Evolutionary conservation across 257 asterid genomes (phyloP).

Genomic region (Forsythia viridissima): DNA sequence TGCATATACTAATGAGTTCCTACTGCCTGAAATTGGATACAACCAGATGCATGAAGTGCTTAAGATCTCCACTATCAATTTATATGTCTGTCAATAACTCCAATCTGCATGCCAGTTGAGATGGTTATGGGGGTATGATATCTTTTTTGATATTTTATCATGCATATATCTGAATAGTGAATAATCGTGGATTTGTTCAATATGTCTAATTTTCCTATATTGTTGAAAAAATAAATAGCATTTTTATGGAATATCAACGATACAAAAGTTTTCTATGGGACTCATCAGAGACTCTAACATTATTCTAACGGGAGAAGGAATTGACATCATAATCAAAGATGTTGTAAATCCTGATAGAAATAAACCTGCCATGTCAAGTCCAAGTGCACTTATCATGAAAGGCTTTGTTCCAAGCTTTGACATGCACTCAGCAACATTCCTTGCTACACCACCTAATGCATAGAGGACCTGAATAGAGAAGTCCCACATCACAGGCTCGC

Average conservation of each 20-base stretch:
- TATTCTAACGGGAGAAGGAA: background rate
- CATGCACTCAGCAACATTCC: constrained; percentile 95
- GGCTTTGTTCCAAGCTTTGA: constrained; percentile 90
- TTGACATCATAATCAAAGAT: background rate
- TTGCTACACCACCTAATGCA: constrained; percentile 87
- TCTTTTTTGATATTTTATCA: background rate
- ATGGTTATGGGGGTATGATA: background rate
- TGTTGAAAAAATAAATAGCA: background rate
- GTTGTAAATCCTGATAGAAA: constrained; percentile 11
- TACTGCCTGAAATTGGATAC: background rate
- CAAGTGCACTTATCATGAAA: constrained; percentile 81
- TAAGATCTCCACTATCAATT: background rate
- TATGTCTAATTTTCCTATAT: background rate
- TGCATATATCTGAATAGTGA: background rate
- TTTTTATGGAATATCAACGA: background rate
- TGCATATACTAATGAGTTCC: background rate
- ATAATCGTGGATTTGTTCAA: background rate
- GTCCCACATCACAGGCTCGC: constrained; percentile 4
- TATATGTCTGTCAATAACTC: background rate
- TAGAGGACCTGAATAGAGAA: constrained; percentile 57
- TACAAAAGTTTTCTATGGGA: background rate
- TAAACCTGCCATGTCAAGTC: constrained; percentile 87
- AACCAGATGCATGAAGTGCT: background rate
- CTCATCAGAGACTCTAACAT: background rate
- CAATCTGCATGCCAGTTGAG: background rate